phyloP scores from a whole-genome alignment of 805 yeast genomes.

The Suhomyces sp. region DNA sequence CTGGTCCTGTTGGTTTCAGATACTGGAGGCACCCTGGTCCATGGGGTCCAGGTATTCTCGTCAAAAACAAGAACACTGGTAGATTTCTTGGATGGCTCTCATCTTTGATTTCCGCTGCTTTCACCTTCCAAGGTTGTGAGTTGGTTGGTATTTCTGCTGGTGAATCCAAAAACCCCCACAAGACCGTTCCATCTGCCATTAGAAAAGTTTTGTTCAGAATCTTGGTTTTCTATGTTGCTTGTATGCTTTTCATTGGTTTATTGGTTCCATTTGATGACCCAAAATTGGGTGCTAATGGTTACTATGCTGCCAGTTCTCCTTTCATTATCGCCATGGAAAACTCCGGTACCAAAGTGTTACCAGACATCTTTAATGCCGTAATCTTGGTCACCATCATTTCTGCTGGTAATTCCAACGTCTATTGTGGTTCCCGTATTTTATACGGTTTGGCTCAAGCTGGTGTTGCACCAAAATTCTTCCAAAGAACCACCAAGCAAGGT shows the following conservation, averaged over 20 bases:
- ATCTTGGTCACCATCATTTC: slow-evolving; percentile 65
- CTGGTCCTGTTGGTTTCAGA: slow-evolving; percentile 75
- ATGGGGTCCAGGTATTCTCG: slow-evolving; percentile 64
- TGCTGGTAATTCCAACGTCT: slow-evolving; percentile 77
- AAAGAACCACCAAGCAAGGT: slow-evolving; percentile 52
- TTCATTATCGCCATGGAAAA: slow-evolving; percentile 70
- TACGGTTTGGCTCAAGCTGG: slow-evolving; percentile 62
- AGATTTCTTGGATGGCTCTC: slow-evolving; percentile 69
- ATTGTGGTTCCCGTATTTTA: slow-evolving; percentile 67
- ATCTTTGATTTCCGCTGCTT: slow-evolving; percentile 71
- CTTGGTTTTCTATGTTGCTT: slow-evolving; percentile 60
- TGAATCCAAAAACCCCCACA: slow-evolving; percentile 68
- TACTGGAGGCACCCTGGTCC: slow-evolving; percentile 82
- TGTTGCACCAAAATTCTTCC: slow-evolving; percentile 56
- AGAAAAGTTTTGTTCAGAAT: slow-evolving; percentile 68
- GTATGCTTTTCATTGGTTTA: slow-evolving; percentile 67
- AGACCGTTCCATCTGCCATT: slow-evolving; percentile 69
- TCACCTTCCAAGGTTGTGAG: slow-evolving; percentile 80
- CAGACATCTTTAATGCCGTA: slow-evolving; percentile 71
- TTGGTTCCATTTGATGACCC: slow-evolving; percentile 70
- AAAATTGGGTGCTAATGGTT: slow-evolving; percentile 36
- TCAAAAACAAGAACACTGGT: slow-evolving; percentile 48
- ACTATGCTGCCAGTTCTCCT: slow-evolving; percentile 58
- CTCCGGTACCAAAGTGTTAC: slow-evolving; percentile 64
- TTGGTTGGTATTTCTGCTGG: slow-evolving; percentile 74